Conservation (phyloP, 2,329 filamentous ascomycete species). For the Chaetomium sp. region DNA sequence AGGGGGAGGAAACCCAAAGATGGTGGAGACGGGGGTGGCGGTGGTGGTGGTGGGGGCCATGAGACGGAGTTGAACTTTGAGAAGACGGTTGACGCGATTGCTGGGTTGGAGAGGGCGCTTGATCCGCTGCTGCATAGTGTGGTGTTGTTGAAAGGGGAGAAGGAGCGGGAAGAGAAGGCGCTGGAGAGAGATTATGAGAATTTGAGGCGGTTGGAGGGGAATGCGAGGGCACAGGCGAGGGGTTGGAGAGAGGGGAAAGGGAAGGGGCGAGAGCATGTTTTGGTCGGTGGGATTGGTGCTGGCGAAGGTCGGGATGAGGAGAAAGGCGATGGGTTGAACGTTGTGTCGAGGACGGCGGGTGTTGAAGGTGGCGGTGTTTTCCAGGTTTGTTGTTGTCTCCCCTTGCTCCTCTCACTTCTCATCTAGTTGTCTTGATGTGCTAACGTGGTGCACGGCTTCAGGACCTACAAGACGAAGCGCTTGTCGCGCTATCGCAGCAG, state of each 20-base stretch:
- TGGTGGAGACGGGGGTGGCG: slow-evolving; percentile 7
- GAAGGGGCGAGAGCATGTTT: slow-evolving; percentile 41
- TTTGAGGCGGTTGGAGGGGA: slow-evolving; percentile 46
- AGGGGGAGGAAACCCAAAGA: slow-evolving; percentile 13
- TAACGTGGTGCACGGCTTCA: slow-evolving; percentile 14
- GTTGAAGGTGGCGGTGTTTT: slow-evolving; percentile 24
- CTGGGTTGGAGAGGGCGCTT: slow-evolving; percentile 50
- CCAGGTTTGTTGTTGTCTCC: slow-evolving; percentile 21
- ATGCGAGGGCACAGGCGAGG: slow-evolving; percentile 48
- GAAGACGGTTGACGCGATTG: slow-evolving; percentile 53
- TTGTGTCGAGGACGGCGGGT: slow-evolving; percentile 3
- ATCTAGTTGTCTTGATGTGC: background rate
- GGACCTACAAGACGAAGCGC: slow-evolving; percentile 38
- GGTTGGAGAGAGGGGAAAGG: slow-evolving; percentile 42
- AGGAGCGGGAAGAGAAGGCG: slow-evolving; percentile 47
- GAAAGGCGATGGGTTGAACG: slow-evolving; percentile 5
- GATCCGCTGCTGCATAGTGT: slow-evolving; percentile 58
- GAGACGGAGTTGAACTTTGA: slow-evolving; percentile 61
- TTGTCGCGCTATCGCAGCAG: slow-evolving; percentile 41
- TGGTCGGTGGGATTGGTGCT: slow-evolving; percentile 28
- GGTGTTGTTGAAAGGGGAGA: slow-evolving; percentile 52
- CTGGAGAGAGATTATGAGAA: slow-evolving; percentile 50
- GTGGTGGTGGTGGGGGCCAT: slow-evolving; percentile 31
- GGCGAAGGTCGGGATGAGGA: background rate
- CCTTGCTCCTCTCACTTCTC: background rate